Base-by-base conservation (phyloP, 108 stramenopile species). In the Nitzschia sp. region DNA sequence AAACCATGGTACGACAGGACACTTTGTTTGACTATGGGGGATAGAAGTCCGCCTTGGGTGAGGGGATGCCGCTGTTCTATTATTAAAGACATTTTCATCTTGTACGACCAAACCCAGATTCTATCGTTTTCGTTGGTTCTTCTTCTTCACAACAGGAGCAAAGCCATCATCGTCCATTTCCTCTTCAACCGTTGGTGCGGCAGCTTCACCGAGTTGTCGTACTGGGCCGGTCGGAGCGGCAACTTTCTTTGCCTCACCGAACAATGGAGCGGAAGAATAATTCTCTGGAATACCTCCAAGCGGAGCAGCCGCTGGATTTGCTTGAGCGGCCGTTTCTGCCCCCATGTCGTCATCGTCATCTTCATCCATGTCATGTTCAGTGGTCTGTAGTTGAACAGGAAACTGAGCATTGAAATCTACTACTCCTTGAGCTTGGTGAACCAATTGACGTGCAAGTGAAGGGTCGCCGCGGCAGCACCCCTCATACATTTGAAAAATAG, bases 401-500 rank as follows among this genome's bases (percentile, higher is more conserved):
- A 57, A 76, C 20, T 59, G 63, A 24, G 64, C 53, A 67, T 60
- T 65, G 24, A 62, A 61, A n/a, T 67, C 76, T 50, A 80, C 75
- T 10, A 79, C 85, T 51, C 61, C 52, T 10, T 83, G 70, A 9
- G 86, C 86, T 26, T 59, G 51, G 7, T 26, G 53, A 14, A 93
- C 72, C 54, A 90, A 69, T 53, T 80, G 69, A 41, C 79, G 70
- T 38, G 81, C 83, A 54, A 86, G 73, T 0, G 75, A 67, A 12
- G 73, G 50, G 71, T 93, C 85, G 12, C 88, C 88, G 43, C 70
- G 67, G 8, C 52, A 75, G 72, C 89, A 91, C 2, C 51, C 51
- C 37, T 91, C 89, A 69, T 90, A 91, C 88, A 94, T 86, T 10
- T 56, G 72, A 29, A 74, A 90, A 57, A 94, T 81, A 12, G 77